A percentile compares a stretch with the other conserved stretches of the same genome.
These are phyloP conservation scores for Ogataea trehalophila DNA, from an alignment of 805 yeast genomes.

Conservation along the genomic window DNA sequence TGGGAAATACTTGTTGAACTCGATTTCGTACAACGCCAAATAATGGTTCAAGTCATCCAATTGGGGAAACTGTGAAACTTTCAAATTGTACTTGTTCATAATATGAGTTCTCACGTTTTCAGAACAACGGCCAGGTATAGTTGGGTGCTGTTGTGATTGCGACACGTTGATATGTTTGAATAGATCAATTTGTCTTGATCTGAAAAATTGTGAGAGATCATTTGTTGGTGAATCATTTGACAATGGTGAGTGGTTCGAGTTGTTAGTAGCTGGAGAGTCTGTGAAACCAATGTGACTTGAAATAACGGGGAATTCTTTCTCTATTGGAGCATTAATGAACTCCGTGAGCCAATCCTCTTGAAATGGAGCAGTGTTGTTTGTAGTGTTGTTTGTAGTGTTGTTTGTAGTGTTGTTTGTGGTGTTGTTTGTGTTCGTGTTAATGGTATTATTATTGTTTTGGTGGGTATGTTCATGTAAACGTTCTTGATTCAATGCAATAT, in stretches of 20 bases:
- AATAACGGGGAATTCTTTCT: constrained; percentile 47
- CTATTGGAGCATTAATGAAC: constrained; percentile 63
- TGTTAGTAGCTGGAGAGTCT: constrained; percentile 32
- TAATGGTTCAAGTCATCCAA: constrained; percentile 73
- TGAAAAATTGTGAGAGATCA: constrained; percentile 57
- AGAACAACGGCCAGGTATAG: constrained; percentile 36
- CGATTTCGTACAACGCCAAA: constrained; percentile 65
- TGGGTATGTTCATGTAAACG: background rate
- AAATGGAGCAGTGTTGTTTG: constrained; percentile 9
- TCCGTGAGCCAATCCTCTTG: constrained; percentile 63
- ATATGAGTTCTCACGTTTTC: constrained; percentile 51
- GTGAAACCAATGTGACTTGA: constrained; percentile 59
- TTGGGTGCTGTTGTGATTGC: constrained; percentile 25
- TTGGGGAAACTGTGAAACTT: constrained; percentile 63
- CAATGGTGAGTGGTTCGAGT: constrained; percentile 29
- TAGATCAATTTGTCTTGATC: constrained; percentile 62
- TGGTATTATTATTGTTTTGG: background rate
- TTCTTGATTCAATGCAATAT: constrained; percentile 7
- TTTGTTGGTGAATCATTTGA: constrained; percentile 28
- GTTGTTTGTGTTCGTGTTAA: background rate
- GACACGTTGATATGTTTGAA: constrained; percentile 41
- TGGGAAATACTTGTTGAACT: constrained; percentile 79
- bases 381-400: constrained; percentile 6
- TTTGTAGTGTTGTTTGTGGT: constrained; percentile 5
- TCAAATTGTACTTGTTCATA: constrained; percentile 47